phyloP scores from a whole-genome alignment of 768 basidiomycete genomes.

The Trametes meyenii region DNA sequence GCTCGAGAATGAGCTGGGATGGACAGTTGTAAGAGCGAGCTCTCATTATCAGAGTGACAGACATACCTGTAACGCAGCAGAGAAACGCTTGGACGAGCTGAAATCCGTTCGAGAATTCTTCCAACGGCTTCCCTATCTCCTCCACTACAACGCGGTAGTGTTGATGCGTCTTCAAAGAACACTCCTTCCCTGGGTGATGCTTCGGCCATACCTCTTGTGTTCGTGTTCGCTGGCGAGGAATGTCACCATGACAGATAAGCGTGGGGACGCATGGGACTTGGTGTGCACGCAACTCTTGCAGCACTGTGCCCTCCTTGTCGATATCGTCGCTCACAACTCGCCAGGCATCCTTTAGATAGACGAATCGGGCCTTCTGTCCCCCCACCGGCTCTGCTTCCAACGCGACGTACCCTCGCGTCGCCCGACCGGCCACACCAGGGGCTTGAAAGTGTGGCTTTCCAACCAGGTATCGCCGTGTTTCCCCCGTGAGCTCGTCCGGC shows the following conservation, averaged over 20 bases:
- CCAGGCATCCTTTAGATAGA: constrained; percentile 17
- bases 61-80: neutral
- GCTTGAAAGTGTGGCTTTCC: neutral
- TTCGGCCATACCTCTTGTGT: neutral
- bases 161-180: neutral
- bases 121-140: constrained; percentile 1
- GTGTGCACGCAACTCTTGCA: neutral
- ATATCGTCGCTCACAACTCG: neutral
- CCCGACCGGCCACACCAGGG: neutral
- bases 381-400: neutral
- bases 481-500: neutral
- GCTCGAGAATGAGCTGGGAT: neutral
- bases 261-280: neutral
- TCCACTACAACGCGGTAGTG: constrained; percentile 10
- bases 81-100: neutral
- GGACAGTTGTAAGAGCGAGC: neutral
- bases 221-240: neutral
- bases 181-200: neutral
- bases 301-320: neutral
- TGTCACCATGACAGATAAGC: neutral
- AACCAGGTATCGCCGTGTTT: neutral
- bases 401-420: constrained; percentile 14
- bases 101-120: neutral
- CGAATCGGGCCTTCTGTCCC: neutral
- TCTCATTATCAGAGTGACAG: neutral